Evolutionary conservation across 345 rosid species (phyloP).

Genomic region (Abelmoschus esculentus): DNA sequence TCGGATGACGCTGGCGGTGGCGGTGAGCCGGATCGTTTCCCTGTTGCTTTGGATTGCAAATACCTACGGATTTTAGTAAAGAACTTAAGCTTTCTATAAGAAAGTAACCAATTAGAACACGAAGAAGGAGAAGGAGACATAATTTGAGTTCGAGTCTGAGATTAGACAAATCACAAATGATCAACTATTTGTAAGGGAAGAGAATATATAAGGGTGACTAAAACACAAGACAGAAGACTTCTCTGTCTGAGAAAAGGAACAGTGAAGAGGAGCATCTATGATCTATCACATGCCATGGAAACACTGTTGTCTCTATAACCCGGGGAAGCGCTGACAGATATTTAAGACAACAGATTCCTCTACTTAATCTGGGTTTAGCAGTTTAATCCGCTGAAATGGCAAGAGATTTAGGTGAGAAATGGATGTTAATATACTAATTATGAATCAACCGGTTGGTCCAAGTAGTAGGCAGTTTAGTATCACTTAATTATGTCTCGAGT

Average conservation of each 20-base stretch:
- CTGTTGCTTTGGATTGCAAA: conserved; percentile 43
- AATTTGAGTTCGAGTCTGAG: conserved; percentile 26
- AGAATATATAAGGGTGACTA: neutral
- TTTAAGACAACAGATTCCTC: conserved; percentile 12
- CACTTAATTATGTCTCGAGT: too few relatives aligned
- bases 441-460: neutral
- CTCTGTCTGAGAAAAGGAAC: neutral
- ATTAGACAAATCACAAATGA: conserved; percentile 20
- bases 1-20: conserved; percentile 6
- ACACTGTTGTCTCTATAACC: conserved; percentile 36
- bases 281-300: conserved; percentile 42
- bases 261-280: conserved; percentile 13
- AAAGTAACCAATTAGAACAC: conserved; percentile 25
- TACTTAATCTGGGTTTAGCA: conserved; percentile 17
- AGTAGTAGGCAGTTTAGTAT: too few relatives aligned
- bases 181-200: conserved; percentile 7
- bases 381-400: conserved; percentile 9
- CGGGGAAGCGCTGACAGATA: neutral
- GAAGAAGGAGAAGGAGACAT: conserved; percentile 13
- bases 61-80: conserved; percentile 51
- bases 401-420: conserved; percentile 17
- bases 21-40: conserved; percentile 17
- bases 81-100: conserved; percentile 43
- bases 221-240: neutral
- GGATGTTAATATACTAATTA: neutral